These are phyloP conservation scores for Penicillium griseofulvum DNA, from an alignment of 2,329 filamentous ascomycete species.

Conservation along the genomic window DNA sequence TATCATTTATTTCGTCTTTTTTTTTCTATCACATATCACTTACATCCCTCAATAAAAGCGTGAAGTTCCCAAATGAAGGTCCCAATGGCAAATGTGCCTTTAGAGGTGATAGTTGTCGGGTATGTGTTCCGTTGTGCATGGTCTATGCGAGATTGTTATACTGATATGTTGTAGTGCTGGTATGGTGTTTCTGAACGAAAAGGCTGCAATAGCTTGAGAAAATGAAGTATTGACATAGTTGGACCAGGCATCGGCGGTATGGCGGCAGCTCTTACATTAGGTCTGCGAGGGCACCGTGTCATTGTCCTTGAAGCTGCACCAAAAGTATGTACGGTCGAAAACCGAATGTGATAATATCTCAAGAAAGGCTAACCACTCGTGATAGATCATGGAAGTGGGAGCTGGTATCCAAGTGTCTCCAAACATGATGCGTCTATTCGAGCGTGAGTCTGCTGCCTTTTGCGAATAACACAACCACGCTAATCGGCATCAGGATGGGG, in stretches of 20 bases:
- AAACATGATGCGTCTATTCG: constrained; percentile 73
- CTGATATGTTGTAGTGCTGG: constrained; percentile 26
- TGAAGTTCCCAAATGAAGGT: constrained; percentile 17
- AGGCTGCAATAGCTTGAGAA: not conserved
- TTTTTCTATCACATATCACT: not conserved
- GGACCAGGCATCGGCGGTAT: constrained; percentile 36
- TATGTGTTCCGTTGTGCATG: constrained; percentile 17
- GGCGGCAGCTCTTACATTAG: constrained; percentile 36
- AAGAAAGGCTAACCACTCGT: not conserved
- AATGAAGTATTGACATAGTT: not conserved
- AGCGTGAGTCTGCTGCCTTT: constrained; percentile 43
- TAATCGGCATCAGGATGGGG: constrained; percentile 31
- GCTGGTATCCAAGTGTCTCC: constrained; percentile 81
- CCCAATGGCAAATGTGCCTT: constrained; percentile 26
- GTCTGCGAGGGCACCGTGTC: constrained; percentile 34
- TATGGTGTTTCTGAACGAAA: constrained; percentile 16
- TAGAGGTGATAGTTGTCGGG: constrained; percentile 37
- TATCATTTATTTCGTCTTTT: too few species aligned
- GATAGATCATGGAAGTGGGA: constrained; percentile 55
- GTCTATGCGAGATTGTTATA: not conserved
- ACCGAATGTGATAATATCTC: too few species aligned
- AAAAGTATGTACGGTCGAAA: constrained; percentile 24
- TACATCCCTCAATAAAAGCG: not conserved
- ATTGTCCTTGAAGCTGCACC: constrained; percentile 34
- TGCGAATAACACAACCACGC: not conserved